Base-by-base conservation (phyloP, 148 eudicot species). In the Camellia sinensis region DNA sequence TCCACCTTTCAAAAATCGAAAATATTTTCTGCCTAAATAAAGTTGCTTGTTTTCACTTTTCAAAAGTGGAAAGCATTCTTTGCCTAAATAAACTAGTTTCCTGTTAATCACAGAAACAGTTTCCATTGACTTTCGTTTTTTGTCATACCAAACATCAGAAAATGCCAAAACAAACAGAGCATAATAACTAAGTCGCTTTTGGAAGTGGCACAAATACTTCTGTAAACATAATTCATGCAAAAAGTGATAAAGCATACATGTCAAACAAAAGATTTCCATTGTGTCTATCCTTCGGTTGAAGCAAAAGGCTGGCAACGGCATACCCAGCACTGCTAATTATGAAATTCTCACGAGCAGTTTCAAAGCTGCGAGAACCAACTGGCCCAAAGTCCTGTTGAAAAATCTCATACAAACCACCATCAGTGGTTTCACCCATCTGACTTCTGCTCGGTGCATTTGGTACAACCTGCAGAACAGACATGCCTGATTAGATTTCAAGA, bases 381-480 rank as follows among this genome's bases (percentile, higher is more conserved):
- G 99, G 89, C 57, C 99, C 99, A 87, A 80, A 92, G 77, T 97
- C 99, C 85, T 97, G 98, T 85, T 97, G 99, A 83, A 97, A 97
- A 17, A 97, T 97, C 88, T 97, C 99, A 84, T 92, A 97, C 76
- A 97, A 84, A 79, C 99, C 99, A 82, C 99, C 99, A 83, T 97
- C 98, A 74, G 92, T 94, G 66, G 92, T 97, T 87, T 97, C 99
- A 80, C 99, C 99, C 99, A 97, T 97, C 88, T 97, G 99, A 86
- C 98, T 97, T 87, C 99, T 94, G 87, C 99, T 97, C 73, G 96
- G 86, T 74, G 99, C 72, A 84, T 97, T 94, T 48, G 99, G 95
- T 79, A 97, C 98, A 83, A 94, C 98, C 99, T 97, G 89, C 81
- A 78, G 65, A 82, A 73, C 57, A 52, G 63, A 67, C 12, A 84